Conservation (phyloP, 2,329 filamentous ascomycete genomes). For the Cladosporium sp. region DNA sequence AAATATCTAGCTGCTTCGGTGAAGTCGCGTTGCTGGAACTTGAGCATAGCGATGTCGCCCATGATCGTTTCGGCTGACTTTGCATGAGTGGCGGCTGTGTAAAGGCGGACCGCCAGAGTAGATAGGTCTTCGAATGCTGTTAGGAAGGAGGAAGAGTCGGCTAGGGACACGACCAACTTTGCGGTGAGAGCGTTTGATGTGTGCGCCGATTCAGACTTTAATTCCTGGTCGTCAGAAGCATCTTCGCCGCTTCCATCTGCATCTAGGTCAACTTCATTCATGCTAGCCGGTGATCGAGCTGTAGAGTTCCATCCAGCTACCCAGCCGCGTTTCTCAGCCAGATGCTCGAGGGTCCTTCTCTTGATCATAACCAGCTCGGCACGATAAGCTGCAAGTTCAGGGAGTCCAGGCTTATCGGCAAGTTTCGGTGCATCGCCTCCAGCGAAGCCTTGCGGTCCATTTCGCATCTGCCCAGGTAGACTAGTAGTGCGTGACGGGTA, state of each 20-base stretch:
- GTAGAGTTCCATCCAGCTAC: constrained; percentile 64
- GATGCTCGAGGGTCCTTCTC: constrained; percentile 72
- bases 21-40: constrained; percentile 70
- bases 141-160: constrained; percentile 8
- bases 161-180: neutral
- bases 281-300: neutral
- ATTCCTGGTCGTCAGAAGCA: neutral
- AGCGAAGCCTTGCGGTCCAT: constrained; percentile 24
- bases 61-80: constrained; percentile 76
- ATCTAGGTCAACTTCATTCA: constrained; percentile 41
- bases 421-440: constrained; percentile 18
- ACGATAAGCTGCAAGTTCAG: constrained; percentile 78
- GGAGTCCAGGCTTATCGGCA: constrained; percentile 53
- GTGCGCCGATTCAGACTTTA: neutral
- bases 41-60: constrained; percentile 82
- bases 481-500: constrained; percentile 35
- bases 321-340: constrained; percentile 74
- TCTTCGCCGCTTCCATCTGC: constrained; percentile 19
- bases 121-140: constrained; percentile 11
- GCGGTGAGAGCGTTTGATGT: neutral
- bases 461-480: constrained; percentile 19
- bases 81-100: constrained; percentile 72
- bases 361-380: constrained; percentile 81
- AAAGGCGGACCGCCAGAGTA: constrained; percentile 73
- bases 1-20: constrained; percentile 74